phyloP scores from a whole-genome alignment of 2,329 filamentous ascomycete genomes.

The Talaromyces sp. region DNA sequence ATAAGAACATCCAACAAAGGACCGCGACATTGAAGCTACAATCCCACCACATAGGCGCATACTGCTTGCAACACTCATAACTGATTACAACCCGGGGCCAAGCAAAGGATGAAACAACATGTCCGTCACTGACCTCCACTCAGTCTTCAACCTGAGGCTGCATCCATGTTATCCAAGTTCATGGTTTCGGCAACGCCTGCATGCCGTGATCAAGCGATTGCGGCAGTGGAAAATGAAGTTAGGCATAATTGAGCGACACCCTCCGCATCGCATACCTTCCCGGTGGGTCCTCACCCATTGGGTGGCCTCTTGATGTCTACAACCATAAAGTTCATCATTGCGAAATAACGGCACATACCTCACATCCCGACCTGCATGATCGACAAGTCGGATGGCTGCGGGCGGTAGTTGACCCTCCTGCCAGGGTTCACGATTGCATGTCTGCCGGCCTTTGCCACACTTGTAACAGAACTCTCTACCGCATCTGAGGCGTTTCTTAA shows the following conservation, averaged over 20 bases:
- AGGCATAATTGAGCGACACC: background rate
- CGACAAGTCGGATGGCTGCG: background rate
- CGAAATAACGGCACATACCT: too few relatives aligned
- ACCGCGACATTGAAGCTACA: background rate
- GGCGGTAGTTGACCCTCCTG: background rate
- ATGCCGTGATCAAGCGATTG: background rate
- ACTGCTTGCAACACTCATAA: background rate
- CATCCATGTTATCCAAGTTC: background rate
- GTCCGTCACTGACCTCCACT: background rate
- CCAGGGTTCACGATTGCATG: background rate
- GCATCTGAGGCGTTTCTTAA: background rate
- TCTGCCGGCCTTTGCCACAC: background rate
- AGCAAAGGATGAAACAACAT: background rate
- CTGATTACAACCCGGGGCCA: background rate
- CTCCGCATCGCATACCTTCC: background rate
- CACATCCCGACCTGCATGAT: background rate
- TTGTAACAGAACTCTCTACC: conserved; percentile 4
- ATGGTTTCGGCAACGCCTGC: background rate
- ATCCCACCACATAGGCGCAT: background rate
- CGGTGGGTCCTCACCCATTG: background rate
- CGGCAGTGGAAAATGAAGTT: conserved; percentile 1
- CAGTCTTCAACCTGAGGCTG: background rate
- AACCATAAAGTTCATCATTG: background rate
- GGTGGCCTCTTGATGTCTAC: background rate
- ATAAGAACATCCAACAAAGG: background rate